Percentiles rank a stretch among this genome's conserved stretches.
phyloP scores from a whole-genome alignment of 176 grass and related monocot species.

The Hordeum vulgare region MorexV3_pseudomolecules_assembly NC_058523.1:506482719-506483218 shows the following conservation, averaged over 20 bases:
- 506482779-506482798: conserved; percentile 88
- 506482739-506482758: conserved; percentile 72
- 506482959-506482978: background rate
- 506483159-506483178: too few species aligned
- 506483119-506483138: background rate
- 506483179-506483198: too few species aligned
- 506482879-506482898: background rate
- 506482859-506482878: background rate
- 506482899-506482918: background rate
- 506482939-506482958: background rate
- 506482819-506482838: background rate
- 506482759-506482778: conserved; percentile 87
- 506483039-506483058: background rate
- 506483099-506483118: background rate
- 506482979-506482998: background rate
- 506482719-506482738: conserved; percentile 87
- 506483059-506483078: conserved; percentile 11
- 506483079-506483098: conserved; percentile 13
- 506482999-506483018: background rate
- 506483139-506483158: too few species aligned
- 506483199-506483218: too few species aligned
- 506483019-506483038: background rate
- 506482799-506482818: background rate
- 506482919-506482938: background rate
- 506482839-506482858: background rate